Conservation (phyloP, 371 early-diverging fungal species). For the Mucor lusitanicus region DNA sequence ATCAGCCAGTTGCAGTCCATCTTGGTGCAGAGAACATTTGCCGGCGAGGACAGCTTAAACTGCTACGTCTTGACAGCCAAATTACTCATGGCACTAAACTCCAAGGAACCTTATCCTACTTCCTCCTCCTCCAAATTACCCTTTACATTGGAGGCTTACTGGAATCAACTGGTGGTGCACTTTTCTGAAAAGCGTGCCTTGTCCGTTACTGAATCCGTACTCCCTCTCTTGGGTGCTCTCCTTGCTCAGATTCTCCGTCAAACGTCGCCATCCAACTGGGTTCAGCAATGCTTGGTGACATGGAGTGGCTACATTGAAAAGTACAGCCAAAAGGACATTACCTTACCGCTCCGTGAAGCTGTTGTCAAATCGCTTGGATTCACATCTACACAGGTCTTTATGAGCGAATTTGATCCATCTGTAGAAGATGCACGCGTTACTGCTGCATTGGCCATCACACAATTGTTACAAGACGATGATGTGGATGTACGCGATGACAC, state of each 20-base stretch:
- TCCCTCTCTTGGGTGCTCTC: constrained; percentile 48
- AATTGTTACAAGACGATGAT: constrained; percentile 70
- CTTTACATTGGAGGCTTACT: constrained; percentile 40
- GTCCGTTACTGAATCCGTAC: constrained; percentile 40
- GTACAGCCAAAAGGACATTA: constrained; percentile 53
- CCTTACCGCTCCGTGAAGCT: constrained; percentile 62
- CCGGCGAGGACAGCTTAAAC: constrained; percentile 52
- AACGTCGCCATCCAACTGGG: constrained; percentile 9
- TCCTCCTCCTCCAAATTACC: constrained; percentile 13
- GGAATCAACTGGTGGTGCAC: constrained; percentile 35
- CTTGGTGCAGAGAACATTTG: constrained; percentile 50
- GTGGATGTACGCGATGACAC: constrained; percentile 66
- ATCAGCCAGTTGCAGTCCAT: constrained; percentile 35
- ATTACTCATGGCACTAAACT: constrained; percentile 36
- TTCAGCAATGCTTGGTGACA: constrained; percentile 38
- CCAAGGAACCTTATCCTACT: constrained; percentile 40
- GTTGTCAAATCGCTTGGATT: constrained; percentile 51
- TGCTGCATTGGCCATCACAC: constrained; percentile 24
- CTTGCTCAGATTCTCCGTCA: constrained; percentile 24
- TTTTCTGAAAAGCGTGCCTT: constrained; percentile 33
- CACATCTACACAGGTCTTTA: constrained; percentile 43
- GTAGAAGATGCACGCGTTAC: constrained; percentile 13
- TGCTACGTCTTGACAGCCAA: constrained; percentile 54
- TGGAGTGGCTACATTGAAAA: constrained; percentile 51
- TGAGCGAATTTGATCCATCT: not conserved